These are phyloP conservation scores for Diaporthe aspalathi DNA, from an alignment of 2,329 filamentous ascomycete genomes.

Conservation along the genomic window DNA sequence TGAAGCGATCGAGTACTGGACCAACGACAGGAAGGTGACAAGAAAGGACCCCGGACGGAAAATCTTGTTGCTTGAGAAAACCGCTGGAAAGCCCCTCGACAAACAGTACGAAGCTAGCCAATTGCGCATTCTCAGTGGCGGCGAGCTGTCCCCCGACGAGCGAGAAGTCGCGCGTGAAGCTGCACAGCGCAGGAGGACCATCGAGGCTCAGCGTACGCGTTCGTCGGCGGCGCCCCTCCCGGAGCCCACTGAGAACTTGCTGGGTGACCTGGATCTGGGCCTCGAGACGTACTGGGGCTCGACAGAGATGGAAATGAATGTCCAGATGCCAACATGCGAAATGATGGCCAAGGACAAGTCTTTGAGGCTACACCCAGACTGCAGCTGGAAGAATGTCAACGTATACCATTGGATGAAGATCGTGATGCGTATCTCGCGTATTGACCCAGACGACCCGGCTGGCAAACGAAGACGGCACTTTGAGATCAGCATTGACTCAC, in stretches of 20 bases:
- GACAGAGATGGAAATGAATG: constrained; percentile 94
- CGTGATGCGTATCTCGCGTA: constrained; percentile 89
- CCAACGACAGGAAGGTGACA: constrained; percentile 84
- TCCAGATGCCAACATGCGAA: constrained; percentile 89
- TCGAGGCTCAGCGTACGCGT: constrained; percentile 59
- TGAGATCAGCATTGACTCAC: constrained; percentile 96
- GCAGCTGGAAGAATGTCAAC: constrained; percentile 92
- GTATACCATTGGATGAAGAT: constrained; percentile 99
- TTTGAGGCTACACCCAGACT: constrained; percentile 83
- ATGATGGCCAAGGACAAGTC: constrained; percentile 81
- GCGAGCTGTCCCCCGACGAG: constrained; percentile 72
- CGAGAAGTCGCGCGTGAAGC: constrained; percentile 60
- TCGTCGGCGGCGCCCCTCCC: constrained; percentile 57
- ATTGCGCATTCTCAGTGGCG: constrained; percentile 81
- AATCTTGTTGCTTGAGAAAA: constrained; percentile 88
- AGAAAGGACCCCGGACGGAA: constrained; percentile 86
- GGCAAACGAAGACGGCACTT: constrained; percentile 85
- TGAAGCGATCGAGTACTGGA: constrained; percentile 92
- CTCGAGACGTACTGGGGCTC: constrained; percentile 82
- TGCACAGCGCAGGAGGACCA: constrained; percentile 64
- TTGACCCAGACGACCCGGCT: constrained; percentile 80
- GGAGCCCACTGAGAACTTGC: constrained; percentile 73
- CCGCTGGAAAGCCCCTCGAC: constrained; percentile 80
- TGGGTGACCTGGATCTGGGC: constrained; percentile 81
- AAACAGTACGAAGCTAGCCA: constrained; percentile 81